Evolutionary conservation across 2,329 filamentous ascomycete genomes (phyloP).

Genomic region (Dactylonectria estremocensis): DNA sequence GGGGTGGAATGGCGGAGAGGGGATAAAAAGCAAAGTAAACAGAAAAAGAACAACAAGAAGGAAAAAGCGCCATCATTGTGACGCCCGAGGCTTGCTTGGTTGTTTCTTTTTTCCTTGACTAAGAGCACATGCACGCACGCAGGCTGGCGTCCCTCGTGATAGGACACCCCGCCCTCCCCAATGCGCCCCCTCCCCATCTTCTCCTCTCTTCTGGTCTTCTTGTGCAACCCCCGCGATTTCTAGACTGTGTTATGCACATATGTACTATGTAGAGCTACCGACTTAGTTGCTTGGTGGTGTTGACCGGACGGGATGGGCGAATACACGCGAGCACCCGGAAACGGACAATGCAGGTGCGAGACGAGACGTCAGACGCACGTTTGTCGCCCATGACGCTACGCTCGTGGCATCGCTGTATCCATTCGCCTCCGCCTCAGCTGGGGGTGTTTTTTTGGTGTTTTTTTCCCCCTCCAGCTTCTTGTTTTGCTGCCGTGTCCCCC

Average conservation of each 20-base stretch:
- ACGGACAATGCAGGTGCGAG: not conserved
- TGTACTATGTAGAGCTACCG: not conserved
- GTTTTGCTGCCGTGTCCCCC: not conserved
- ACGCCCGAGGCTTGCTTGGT: not conserved
- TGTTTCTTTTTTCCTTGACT: constrained; percentile 6
- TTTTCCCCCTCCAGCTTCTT: not conserved
- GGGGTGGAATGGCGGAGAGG: not conserved
- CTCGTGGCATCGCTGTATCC: not conserved
- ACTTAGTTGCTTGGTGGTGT: not conserved
- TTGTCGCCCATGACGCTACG: not conserved
- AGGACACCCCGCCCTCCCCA: not conserved
- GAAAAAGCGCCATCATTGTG: not conserved
- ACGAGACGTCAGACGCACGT: not conserved
- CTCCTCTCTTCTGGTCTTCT: too few relatives aligned
- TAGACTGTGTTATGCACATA: not conserved
- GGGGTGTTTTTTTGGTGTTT: not conserved
- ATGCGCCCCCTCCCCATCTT: too few relatives aligned
- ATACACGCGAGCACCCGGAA: constrained; percentile 24
- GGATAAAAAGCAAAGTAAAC: constrained; percentile 1
- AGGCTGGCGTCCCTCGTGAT: not conserved
- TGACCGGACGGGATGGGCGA: not conserved
- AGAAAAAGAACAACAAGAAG: not conserved
- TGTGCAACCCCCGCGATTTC: not conserved
- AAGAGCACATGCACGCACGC: constrained; percentile 8
- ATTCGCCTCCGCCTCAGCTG: not conserved